Evolutionary conservation across 78 protist genomes (phyloP).

Genomic region (Dictyostelium intermedium): DNA sequence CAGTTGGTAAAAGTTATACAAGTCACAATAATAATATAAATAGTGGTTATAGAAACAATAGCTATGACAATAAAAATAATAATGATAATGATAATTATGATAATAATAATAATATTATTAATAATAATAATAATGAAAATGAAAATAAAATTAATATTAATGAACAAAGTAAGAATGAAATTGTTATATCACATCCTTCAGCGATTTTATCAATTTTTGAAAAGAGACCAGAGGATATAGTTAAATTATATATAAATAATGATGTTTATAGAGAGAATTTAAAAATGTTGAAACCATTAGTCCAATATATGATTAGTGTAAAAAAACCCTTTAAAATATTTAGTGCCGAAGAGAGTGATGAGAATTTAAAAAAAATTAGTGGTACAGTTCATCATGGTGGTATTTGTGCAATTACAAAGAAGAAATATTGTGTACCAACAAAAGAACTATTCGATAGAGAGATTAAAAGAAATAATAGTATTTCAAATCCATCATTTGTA

Average conservation of each 20-base stretch:
- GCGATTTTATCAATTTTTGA: conserved; percentile 10
- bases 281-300: not conserved
- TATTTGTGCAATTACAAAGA: not conserved
- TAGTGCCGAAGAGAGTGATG: not conserved
- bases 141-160: not conserved
- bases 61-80: too few relatives aligned
- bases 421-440: not conserved
- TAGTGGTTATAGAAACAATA: too few relatives aligned
- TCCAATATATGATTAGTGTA: not conserved
- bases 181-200: not conserved
- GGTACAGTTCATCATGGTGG: conserved; percentile 53
- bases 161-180: not conserved
- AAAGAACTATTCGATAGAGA: conserved; percentile 6
- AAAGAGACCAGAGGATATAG: conserved; percentile 4
- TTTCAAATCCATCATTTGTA: not conserved
- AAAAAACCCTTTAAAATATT: conserved; percentile 6
- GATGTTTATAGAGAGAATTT: not conserved
- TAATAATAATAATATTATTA: too few relatives aligned
- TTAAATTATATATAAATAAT: conserved; percentile 5
- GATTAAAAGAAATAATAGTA: not conserved
- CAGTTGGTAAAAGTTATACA: not conserved
- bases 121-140: not conserved
- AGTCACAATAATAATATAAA: too few relatives aligned
- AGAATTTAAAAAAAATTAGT: not conserved
- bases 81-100: too few relatives aligned